These are phyloP conservation scores for Entoloma clypeatum DNA, from an alignment of 1,284 basidiomycete species.

Conservation along the genomic window DNA sequence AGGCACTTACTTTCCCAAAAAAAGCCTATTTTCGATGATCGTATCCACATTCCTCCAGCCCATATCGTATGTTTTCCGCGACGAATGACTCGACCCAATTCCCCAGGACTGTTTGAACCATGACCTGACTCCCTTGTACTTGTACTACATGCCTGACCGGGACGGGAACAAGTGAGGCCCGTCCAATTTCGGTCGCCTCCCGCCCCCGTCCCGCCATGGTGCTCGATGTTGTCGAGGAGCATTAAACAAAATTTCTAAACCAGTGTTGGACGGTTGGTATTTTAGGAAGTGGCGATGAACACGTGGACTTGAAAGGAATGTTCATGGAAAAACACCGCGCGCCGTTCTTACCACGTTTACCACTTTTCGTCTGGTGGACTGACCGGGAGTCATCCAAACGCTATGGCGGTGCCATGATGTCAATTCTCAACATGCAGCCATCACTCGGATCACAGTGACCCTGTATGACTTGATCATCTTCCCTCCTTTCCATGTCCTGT, in stretches of 20 bases:
- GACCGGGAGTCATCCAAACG: constrained; percentile 12
- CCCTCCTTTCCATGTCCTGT: too few species aligned
- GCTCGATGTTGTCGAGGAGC: constrained; percentile 9
- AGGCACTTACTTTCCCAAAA: constrained; percentile 68
- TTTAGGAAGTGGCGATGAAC: constrained; percentile 18
- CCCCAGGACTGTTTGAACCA: constrained; percentile 12
- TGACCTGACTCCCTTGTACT: constrained; percentile 13
- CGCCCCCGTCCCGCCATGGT: constrained; percentile 17
- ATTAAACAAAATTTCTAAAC: constrained; percentile 13
- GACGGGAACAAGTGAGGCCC: constrained; percentile 17
- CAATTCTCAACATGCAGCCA: too few species aligned
- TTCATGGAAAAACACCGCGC: constrained; percentile 21
- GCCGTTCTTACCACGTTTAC: constrained; percentile 1
- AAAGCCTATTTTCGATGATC: constrained; percentile 65
- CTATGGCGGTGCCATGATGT: constrained; percentile 19
- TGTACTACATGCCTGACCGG: constrained; percentile 19
- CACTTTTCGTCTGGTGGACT: constrained; percentile 13
- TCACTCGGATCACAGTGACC: too few species aligned
- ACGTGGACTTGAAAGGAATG: constrained; percentile 18
- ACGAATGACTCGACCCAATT: constrained; percentile 14
- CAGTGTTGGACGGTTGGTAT: constrained; percentile 19
- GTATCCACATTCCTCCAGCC: constrained; percentile 74
- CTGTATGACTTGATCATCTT: too few species aligned
- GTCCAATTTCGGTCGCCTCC: constrained; percentile 14
- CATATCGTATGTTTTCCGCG: constrained; percentile 29